Evolutionary conservation across 805 yeast genomes (phyloP).

Genomic region (Peterozyma toletana): DNA sequence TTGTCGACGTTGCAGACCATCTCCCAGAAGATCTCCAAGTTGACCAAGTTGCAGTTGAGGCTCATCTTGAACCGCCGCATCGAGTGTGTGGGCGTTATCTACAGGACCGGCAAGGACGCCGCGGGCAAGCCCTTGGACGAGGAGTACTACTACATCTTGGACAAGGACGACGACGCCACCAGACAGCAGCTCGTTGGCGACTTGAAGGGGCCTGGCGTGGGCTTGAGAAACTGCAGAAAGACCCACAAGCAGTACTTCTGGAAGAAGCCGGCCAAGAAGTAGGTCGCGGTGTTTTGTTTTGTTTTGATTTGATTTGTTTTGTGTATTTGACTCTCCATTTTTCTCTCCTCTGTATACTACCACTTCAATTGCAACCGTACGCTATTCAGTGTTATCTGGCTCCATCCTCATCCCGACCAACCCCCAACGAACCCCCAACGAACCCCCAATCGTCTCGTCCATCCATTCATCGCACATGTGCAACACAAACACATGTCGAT

Average conservation of each 20-base stretch:
- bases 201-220: slow-evolving; percentile 71
- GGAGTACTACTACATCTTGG: slow-evolving; percentile 87
- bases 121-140: slow-evolving; percentile 93
- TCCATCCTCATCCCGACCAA: no score
- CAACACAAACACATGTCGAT: no score
- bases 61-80: slow-evolving; percentile 34
- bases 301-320: no score
- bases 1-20: slow-evolving; percentile 62
- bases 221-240: slow-evolving; percentile 81
- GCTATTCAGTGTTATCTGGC: no score
- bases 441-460: no score
- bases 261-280: slow-evolving; percentile 39
- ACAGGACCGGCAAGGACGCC: slow-evolving; percentile 90
- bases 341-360: no score
- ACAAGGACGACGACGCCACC: slow-evolving; percentile 64
- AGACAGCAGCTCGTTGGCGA: slow-evolving; percentile 68
- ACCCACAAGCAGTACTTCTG: slow-evolving; percentile 87
- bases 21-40: slow-evolving; percentile 41
- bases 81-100: slow-evolving; percentile 76
- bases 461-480: no score
- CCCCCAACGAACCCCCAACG: no score
- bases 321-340: no score
- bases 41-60: slow-evolving; percentile 38
- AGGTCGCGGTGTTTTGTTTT: background rate
- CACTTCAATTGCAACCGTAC: no score